phyloP scores from a whole-genome alignment of 768 basidiomycete genomes.

The Tricholoma hemisulphureum region DNA sequence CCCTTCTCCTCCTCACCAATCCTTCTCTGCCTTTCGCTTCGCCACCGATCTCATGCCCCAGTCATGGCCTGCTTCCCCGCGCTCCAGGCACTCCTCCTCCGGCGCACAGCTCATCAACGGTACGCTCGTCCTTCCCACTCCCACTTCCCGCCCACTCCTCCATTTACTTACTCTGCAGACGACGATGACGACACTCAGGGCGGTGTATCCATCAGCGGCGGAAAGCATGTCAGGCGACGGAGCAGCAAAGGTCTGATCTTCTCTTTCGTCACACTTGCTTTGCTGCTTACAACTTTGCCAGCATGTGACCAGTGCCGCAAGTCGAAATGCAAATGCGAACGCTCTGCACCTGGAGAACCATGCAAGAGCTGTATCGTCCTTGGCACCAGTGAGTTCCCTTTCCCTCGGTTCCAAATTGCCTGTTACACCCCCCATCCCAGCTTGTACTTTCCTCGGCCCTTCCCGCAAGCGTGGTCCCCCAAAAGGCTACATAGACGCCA shows the following conservation, averaged over 20 bases:
- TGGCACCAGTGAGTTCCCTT: slow-evolving; percentile 54
- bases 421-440: slow-evolving; percentile 33
- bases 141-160: slow-evolving; percentile 11
- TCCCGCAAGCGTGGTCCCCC: slow-evolving; percentile 84
- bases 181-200: slow-evolving; percentile 70
- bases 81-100: slow-evolving; percentile 19
- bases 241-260: slow-evolving; percentile 79
- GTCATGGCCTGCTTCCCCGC: slow-evolving; percentile 29
- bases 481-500: slow-evolving; percentile 94
- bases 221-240: slow-evolving; percentile 62
- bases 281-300: no score
- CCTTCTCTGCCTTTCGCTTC: no score
- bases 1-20: slow-evolving; percentile 19
- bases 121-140: slow-evolving; percentile 16
- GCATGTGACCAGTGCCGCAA: slow-evolving; percentile 90
- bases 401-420: neutral
- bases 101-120: slow-evolving; percentile 12
- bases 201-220: slow-evolving; percentile 19
- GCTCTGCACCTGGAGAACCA: slow-evolving; percentile 53
- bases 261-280: no score
- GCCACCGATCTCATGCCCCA: slow-evolving; percentile 26
- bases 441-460: slow-evolving; percentile 76
- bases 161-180: slow-evolving; percentile 41
- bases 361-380: slow-evolving; percentile 79
- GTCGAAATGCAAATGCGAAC: slow-evolving; percentile 88